Evolutionary conservation across 176 grass and related monocot species (phyloP).

Genomic region (Avena sativa): DNA sequence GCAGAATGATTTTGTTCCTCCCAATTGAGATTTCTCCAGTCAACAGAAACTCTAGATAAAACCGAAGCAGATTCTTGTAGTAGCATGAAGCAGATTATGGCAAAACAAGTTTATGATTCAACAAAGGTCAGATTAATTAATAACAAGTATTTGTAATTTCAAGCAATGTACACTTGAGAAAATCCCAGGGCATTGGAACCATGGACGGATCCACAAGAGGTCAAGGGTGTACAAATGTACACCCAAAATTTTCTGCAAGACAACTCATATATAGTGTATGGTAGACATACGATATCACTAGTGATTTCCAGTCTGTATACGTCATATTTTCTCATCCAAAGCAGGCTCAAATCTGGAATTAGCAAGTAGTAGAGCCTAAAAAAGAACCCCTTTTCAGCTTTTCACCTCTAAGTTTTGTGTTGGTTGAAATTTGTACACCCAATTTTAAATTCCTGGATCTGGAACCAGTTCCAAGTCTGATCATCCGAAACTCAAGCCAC

Average conservation of each 20-base stretch:
- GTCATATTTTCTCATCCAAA: too few relatives aligned
- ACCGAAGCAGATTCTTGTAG: not conserved
- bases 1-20: not conserved
- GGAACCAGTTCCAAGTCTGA: constrained; percentile 6
- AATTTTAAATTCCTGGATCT: not conserved
- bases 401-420: too few relatives aligned
- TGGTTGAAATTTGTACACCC: too few relatives aligned
- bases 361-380: too few relatives aligned
- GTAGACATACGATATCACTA: too few relatives aligned
- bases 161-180: not conserved
- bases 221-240: too few relatives aligned
- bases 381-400: too few relatives aligned
- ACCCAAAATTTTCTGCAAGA: too few relatives aligned
- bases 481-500: constrained; percentile 16
- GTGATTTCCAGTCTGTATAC: too few relatives aligned
- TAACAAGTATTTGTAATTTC: not conserved
- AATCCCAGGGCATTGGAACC: not conserved
- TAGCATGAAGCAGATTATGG: not conserved
- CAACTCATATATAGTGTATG: too few relatives aligned
- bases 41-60: not conserved
- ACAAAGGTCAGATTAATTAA: not conserved
- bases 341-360: too few relatives aligned
- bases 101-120: not conserved
- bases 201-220: too few relatives aligned
- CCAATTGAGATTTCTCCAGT: not conserved